Base-by-base conservation (phyloP, 345 rosid species). In the Eucalyptus albens region DNA sequence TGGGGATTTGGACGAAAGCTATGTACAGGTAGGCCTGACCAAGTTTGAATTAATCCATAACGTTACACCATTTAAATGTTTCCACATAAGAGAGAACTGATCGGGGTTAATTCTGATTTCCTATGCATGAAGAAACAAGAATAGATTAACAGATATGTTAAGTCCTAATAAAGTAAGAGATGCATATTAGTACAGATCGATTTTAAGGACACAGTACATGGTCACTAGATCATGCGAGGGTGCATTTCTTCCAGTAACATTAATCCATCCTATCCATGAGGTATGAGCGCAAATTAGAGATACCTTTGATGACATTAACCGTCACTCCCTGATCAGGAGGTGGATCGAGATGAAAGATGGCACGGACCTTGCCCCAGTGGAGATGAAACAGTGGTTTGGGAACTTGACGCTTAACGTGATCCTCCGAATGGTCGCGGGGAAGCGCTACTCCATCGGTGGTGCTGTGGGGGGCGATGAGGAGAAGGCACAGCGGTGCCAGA, bases 321-420 rank as follows among this genome's bases (percentile, higher is more conserved):
- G 40, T 77, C 45, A 40, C 47, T 77, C 29, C 47, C 85, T 77
- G 85, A 40, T 22, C 47, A 77, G 85, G 85, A 77, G 47, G 85
- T 77, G 47, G 85, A 40, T 24, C 53, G 87, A 88, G 15, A 87
- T 14, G 4, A 77, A 31, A 50, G 50, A 53, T 24, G 31, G 44
- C 16, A 6, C 88, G 10, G 83, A 42, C n/a, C 59, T 45, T 26
- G 90, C 55, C 9, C 42, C 80, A 69, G 89, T 92, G 53, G 94
- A 94, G 22, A 89, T 93, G 95, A 92, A 86, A 86, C 77, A 59
- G 22, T 92, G 93, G 96, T 90, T 94, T 4, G 81, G 77, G 31
- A 87, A 87, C n/a, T 21, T 90, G 50, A 24, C 92, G 2, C 16
- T 91, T 3, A 94, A 94, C 42, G 86, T 92, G 67, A 91, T 92